Base-by-base conservation (phyloP, 1,284 basidiomycete species). In the Malassezia brasiliensis region DNA sequence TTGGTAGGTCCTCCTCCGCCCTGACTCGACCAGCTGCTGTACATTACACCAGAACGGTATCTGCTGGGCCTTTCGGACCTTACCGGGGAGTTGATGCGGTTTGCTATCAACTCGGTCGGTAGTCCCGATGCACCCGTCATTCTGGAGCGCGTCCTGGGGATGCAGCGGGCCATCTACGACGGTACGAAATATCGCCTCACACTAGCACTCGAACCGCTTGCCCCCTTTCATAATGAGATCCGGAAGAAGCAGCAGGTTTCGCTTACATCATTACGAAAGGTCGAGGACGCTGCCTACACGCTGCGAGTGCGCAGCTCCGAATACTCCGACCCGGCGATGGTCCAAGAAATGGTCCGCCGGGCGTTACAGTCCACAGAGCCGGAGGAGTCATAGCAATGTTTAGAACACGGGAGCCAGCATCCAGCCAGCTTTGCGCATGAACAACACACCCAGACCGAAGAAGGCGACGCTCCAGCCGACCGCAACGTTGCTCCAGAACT, bases 31-130 rank as follows among this genome's bases (percentile, higher is more conserved):
- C 46, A 35, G 19, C 46, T 31, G 12, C 40, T 63, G 12, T 56
- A 44, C 31, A 34, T 72, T 20, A 79, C 87, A 2, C 72, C 81
- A 25, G 82, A 85, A 50, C 90, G 96, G 66, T 96, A 96, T 73
- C 79, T 96, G 14, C 81, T 96, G 2, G 93, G 93, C 14, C 78
- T 96, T 30, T 90, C 88, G 1, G 93, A 98, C 75, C 79, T 98
- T 32, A 94, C 90, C 0, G 93, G 93, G 39, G 93, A 96, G 76
- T 82, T 93, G n/a, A 96, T 96, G 93, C 82, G 93, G 35, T 87
- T 86, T 61, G 89, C 90, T 4, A 94, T 67, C 46, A 73, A 74
- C 44, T 61, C 66, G 6, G 64, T 68, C 20, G 66, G 60, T 9
- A 50, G 58, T 37, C 57, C 56, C 17, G 62, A 64, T 20, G 56